Percentiles rank a stretch among this genome's conserved stretches.
phyloP scores from a whole-genome alignment of 2,329 filamentous ascomycete genomes.

The Ascosphaera pollenicola region DNA sequence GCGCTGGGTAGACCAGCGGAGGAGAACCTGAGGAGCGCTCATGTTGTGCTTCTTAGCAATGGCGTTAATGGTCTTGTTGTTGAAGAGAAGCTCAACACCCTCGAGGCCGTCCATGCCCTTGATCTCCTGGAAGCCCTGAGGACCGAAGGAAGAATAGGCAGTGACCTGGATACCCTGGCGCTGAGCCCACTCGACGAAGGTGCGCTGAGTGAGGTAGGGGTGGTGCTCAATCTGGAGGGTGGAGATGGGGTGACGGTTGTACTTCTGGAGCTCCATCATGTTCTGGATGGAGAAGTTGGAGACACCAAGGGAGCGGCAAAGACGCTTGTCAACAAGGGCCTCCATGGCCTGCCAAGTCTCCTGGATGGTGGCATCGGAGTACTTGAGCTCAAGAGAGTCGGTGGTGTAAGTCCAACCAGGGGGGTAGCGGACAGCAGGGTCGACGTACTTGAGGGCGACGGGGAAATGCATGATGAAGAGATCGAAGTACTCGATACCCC shows the following conservation, averaged over 20 bases:
- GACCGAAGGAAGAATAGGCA: slow-evolving; percentile 68
- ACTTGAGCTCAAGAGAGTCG: slow-evolving; percentile 37
- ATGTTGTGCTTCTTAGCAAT: slow-evolving; percentile 50
- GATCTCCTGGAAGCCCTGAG: slow-evolving; percentile 57
- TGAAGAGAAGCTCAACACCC: slow-evolving; percentile 45
- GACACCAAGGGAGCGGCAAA: slow-evolving; percentile 55
- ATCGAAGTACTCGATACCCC: slow-evolving; percentile 76
- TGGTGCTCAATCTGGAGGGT: slow-evolving; percentile 80
- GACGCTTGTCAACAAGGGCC: slow-evolving; percentile 41
- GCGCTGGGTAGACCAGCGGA: slow-evolving; percentile 73
- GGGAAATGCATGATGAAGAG: slow-evolving; percentile 83
- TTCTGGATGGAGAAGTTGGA: slow-evolving; percentile 65
- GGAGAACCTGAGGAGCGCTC: slow-evolving; percentile 57
- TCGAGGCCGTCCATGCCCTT: slow-evolving; percentile 41
- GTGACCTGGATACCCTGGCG: slow-evolving; percentile 51
- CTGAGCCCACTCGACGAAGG: slow-evolving; percentile 48
- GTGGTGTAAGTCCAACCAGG: slow-evolving; percentile 42
- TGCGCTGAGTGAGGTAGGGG: slow-evolving; percentile 60
- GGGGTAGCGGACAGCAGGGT: slow-evolving; percentile 57
- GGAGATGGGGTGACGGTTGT: slow-evolving; percentile 51
- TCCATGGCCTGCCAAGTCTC: slow-evolving; percentile 74
- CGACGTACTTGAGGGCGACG: slow-evolving; percentile 64
- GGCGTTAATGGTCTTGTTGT: slow-evolving; percentile 40
- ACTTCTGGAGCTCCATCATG: slow-evolving; percentile 58
- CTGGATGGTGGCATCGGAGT: slow-evolving; percentile 51